phyloP scores from a whole-genome alignment of 2,329 filamentous ascomycete genomes.

The Bipolaris sorokiniana region DNA sequence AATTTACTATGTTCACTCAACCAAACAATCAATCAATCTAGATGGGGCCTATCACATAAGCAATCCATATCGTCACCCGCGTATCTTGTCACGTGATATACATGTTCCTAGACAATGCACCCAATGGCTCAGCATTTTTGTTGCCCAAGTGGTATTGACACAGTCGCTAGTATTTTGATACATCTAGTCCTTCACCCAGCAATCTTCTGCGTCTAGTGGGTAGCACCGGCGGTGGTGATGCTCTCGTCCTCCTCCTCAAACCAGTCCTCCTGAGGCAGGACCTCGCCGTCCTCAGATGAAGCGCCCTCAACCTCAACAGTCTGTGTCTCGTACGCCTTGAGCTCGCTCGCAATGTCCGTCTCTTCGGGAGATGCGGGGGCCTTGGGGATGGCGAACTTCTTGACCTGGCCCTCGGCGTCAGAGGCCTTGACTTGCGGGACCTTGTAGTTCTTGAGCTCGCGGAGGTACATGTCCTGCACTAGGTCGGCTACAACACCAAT shows the following conservation, averaged over 20 bases:
- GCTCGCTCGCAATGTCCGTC: slow-evolving; percentile 85
- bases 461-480: slow-evolving; percentile 96
- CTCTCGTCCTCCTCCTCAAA: slow-evolving; percentile 75
- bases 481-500: slow-evolving; percentile 75
- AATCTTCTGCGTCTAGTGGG: slow-evolving; percentile 33
- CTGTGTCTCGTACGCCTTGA: slow-evolving; percentile 94
- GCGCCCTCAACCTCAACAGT: slow-evolving; percentile 93
- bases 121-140: slow-evolving; percentile 24
- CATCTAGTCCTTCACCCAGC: slow-evolving; percentile 28
- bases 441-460: slow-evolving; percentile 97
- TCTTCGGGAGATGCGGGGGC: slow-evolving; percentile 90
- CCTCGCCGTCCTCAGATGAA: slow-evolving; percentile 62
- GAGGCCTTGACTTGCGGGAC: slow-evolving; percentile 78
- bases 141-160: slow-evolving; percentile 44
- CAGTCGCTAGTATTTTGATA: slow-evolving; percentile 46
- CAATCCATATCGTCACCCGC: background rate
- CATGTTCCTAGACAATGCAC: background rate
- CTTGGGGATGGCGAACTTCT: slow-evolving; percentile 81
- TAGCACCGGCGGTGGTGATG: slow-evolving; percentile 51
- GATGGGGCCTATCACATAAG: background rate
- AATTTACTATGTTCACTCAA: background rate
- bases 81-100: slow-evolving; percentile 30
- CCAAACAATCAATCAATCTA: too few relatives aligned
- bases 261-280: slow-evolving; percentile 73
- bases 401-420: slow-evolving; percentile 89